phyloP scores from a whole-genome alignment of 2,329 filamentous ascomycete species.

The Camptophora hylomeconis region DNA sequence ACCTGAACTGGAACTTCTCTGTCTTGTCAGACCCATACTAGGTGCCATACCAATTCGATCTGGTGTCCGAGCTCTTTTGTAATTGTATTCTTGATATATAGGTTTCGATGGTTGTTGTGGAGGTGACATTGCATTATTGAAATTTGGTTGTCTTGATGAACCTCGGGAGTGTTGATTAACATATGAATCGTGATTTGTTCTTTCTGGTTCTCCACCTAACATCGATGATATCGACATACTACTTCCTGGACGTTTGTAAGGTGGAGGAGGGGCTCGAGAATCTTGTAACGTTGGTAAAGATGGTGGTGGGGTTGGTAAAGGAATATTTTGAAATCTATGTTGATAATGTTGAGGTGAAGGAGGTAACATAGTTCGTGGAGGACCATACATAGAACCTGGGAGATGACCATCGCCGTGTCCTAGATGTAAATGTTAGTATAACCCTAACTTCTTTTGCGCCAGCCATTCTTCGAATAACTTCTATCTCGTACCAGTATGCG shows the following conservation, averaged over 20 bases:
- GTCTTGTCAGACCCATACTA: conserved; percentile 25
- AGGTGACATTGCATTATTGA: conserved; percentile 33
- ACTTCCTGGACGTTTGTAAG: conserved; percentile 36
- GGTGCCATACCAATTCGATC: conserved; percentile 32
- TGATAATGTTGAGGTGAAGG: conserved; percentile 5
- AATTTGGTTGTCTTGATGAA: conserved; percentile 22
- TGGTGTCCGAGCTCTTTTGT: conserved; percentile 59
- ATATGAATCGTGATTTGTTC: conserved; percentile 30
- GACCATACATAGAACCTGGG: conserved; percentile 12
- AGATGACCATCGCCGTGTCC: conserved; percentile 14
- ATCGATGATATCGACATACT: conserved; percentile 67
- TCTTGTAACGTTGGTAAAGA: conserved; percentile 6
- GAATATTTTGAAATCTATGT: too few species aligned
- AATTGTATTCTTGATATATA: conserved; percentile 45
- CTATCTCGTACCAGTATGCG: neutral
- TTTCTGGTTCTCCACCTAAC: conserved; percentile 43
- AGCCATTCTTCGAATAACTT: neutral
- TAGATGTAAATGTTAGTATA: conserved; percentile 6
- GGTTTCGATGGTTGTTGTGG: conserved; percentile 27
- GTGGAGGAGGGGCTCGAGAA: conserved; percentile 7
- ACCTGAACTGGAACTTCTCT: conserved; percentile 18
- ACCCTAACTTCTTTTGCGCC: too few species aligned
- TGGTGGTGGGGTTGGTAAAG: conserved; percentile 9
- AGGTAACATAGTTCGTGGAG: conserved; percentile 5
- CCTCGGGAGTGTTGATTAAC: too few species aligned